Evolutionary conservation across 331 rosid genomes (phyloP).

Genomic region (Cucumis variabilis): DNA sequence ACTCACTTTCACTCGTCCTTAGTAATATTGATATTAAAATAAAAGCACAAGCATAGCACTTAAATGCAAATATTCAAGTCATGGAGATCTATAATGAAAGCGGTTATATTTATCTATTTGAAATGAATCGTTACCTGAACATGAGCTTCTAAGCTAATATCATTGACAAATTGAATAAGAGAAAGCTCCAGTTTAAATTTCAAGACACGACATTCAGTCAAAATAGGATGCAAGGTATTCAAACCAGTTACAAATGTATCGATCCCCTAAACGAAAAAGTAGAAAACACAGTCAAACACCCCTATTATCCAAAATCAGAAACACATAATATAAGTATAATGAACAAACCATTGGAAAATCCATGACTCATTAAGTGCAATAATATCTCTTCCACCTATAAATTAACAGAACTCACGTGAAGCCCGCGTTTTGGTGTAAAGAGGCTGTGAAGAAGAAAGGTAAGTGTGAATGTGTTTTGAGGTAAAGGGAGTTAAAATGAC

Average conservation of each 20-base stretch:
- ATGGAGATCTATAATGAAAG: not conserved
- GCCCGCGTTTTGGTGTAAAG: too few species aligned
- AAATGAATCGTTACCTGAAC: slow-evolving; percentile 61
- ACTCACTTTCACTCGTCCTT: not conserved
- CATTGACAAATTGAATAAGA: slow-evolving; percentile 86
- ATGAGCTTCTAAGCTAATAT: slow-evolving; percentile 95
- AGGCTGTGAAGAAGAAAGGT: too few species aligned
- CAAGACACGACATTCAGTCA: slow-evolving; percentile 88
- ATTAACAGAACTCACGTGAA: too few species aligned
- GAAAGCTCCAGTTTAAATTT: slow-evolving; percentile 85
- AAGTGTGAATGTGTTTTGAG: too few species aligned
- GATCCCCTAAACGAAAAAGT: slow-evolving; percentile 55
- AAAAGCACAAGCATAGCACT: not conserved
- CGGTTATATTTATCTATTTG: not conserved
- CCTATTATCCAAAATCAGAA: too few species aligned
- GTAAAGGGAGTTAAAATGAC: too few species aligned
- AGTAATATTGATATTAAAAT: slow-evolving; percentile 3
- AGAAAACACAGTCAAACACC: not conserved
- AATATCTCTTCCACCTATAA: too few species aligned
- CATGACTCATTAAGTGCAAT: not conserved
- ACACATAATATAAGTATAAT: slow-evolving; percentile 6
- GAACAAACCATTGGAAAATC: not conserved
- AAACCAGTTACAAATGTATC: slow-evolving; percentile 70
- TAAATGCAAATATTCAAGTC: not conserved
- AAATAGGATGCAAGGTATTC: slow-evolving; percentile 80